Evolutionary conservation across 192 early-diverging fungal genomes (phyloP), one percentile per base, ranked within the genome.

Genomic region (Podila epicladia): DNA sequence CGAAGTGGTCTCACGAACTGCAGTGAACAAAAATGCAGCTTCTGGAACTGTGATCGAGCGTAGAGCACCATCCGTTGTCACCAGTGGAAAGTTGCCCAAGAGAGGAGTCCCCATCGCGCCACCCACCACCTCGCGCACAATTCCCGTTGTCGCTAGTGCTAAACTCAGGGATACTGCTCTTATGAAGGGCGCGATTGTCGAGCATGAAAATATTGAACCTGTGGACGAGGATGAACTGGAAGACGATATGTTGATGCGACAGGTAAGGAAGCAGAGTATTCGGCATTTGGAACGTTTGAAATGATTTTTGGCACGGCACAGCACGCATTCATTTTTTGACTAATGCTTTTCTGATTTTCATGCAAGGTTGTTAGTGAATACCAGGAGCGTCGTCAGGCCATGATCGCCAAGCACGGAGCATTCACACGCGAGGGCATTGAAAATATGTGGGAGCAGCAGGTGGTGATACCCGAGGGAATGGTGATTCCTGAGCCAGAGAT

Each of bases 221-320:
- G 69, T 86, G 24, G 75, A 88, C 37, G 60, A 84, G 55, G 87
- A 88, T 15, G 82, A 82, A 48, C 64, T 85, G 6, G 85, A 86
- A 53, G 83, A 86, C 9, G 84, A 88, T 33, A 86, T 88, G 87
- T 65, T 87, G 41, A 64, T 85, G 45, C 66, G 73, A 59, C 85
- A 88, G 65, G 86, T 85, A 84, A 72, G 32, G 1, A 15, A 50
- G 28, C 7, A 9, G 51, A 0, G 22, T 33, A 33, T 0, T 33
- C 20, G 29, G 45, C 15, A 9, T 31, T n/a, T 4, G 9, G n/a
- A 26, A 15, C 58, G 6, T 50, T 61, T 32, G 17, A 19, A 9
- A 6, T 50, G 49, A 49, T n/a, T 70, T 33, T 5, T 7, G 33
- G 6, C 33, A 6, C 33, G 33, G 6, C 5, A 33, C 17, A 48